A percentile compares a stretch with the other conserved stretches of the same genome.
These are phyloP conservation scores for Xylaria palmicola DNA, from an alignment of 495 filamentous ascomycete genomes.

Conservation along the genomic window DNA sequence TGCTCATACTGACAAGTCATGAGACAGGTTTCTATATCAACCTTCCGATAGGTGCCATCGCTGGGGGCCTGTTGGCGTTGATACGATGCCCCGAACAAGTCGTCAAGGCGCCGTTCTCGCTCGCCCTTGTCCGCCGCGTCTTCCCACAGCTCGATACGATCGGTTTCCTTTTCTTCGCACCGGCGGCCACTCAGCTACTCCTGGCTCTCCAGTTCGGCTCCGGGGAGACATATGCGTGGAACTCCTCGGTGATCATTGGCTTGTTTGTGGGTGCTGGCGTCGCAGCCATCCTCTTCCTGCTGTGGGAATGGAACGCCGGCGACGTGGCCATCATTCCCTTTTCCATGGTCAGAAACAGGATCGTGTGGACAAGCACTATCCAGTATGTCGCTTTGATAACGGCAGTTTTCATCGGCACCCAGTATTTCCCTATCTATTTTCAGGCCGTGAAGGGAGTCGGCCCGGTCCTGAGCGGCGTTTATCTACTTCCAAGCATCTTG, in stretches of 20 bases:
- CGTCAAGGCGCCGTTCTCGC: constrained; percentile 21
- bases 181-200: constrained; percentile 47
- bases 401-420: constrained; percentile 28
- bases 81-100: constrained; percentile 45
- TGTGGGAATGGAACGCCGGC: constrained; percentile 49
- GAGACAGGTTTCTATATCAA: constrained; percentile 60
- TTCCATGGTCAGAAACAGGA: constrained; percentile 29
- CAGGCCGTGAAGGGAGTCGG: constrained; percentile 57
- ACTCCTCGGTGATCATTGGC: constrained; percentile 36
- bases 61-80: constrained; percentile 40
- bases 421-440: constrained; percentile 66
- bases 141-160: constrained; percentile 46
- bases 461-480: constrained; percentile 51
- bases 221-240: constrained; percentile 45
- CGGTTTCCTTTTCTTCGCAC: constrained; percentile 50
- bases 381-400: constrained; percentile 25
- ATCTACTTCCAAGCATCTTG: constrained; percentile 53
- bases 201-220: constrained; percentile 57
- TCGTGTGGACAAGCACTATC: constrained; percentile 33
- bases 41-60: constrained; percentile 56
- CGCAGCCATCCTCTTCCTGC: constrained; percentile 40
- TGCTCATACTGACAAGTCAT: neutral
- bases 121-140: constrained; percentile 19
- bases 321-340: constrained; percentile 46
- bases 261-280: constrained; percentile 47